Evolutionary conservation across 306 rosid species (phyloP).

Genomic region (Dalbergia cultrata): DNA sequence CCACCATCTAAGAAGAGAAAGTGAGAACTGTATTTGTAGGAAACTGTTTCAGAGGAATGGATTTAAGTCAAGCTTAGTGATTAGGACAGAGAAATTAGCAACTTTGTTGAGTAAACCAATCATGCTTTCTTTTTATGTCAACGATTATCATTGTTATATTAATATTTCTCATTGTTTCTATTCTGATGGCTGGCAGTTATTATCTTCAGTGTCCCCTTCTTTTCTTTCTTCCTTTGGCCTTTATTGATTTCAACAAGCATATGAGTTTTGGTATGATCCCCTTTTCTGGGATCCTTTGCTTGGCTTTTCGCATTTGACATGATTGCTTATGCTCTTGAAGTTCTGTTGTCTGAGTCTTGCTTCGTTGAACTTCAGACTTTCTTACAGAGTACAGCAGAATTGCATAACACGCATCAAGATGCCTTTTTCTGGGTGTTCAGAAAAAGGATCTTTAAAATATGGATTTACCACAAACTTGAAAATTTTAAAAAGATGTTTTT

Average conservation of each 20-base stretch:
- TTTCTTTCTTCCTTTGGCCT: neutral
- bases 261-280: neutral
- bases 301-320: neutral
- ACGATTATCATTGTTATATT: constrained; percentile 42
- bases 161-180: constrained; percentile 39
- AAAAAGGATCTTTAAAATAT: no score
- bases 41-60: constrained; percentile 43
- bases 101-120: constrained; percentile 41
- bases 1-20: constrained; percentile 62
- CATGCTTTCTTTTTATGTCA: constrained; percentile 37
- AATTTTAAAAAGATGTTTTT: no score
- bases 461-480: neutral
- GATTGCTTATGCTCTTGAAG: constrained; percentile 1
- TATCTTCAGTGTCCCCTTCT: neutral
- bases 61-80: constrained; percentile 44
- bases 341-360: neutral
- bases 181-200: neutral
- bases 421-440: neutral
- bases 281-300: neutral
- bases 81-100: constrained; percentile 51
- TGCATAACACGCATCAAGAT: neutral
- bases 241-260: constrained; percentile 4
- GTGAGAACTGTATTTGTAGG: constrained; percentile 44
- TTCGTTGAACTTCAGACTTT: neutral
- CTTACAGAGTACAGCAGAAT: no score